Evolutionary conservation across 1,284 basidiomycete species (phyloP).

Genomic region (Marasmius oreades): DNA sequence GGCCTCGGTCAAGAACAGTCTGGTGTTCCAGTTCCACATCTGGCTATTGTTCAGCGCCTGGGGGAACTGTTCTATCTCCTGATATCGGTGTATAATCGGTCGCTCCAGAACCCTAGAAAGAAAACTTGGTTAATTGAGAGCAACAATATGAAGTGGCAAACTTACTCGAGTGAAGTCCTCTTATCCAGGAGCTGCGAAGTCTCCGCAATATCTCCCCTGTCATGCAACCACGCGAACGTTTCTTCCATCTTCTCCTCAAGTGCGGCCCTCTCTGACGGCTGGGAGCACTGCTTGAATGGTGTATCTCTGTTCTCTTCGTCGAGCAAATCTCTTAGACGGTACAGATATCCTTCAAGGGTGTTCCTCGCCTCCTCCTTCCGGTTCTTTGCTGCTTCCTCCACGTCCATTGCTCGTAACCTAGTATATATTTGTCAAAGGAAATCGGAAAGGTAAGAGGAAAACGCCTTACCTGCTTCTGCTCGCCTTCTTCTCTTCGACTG

Average conservation of each 20-base stretch:
- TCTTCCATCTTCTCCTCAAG: conserved; percentile 68
- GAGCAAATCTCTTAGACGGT: conserved; percentile 84
- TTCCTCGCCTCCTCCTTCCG: conserved; percentile 91
- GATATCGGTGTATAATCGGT: conserved; percentile 82
- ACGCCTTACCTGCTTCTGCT: conserved; percentile 59
- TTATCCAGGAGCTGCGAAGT: conserved; percentile 72
- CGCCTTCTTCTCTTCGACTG: conserved; percentile 66
- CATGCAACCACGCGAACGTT: conserved; percentile 80
- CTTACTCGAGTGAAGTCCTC: conserved; percentile 78
- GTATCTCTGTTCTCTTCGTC: conserved; percentile 60
- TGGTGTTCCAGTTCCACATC: conserved; percentile 78
- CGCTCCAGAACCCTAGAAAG: conserved; percentile 66
- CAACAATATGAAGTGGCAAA: conserved; percentile 17
- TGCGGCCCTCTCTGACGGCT: conserved; percentile 61
- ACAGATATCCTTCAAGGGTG: conserved; percentile 88
- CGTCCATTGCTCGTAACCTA: conserved; percentile 79
- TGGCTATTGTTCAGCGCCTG: conserved; percentile 73
- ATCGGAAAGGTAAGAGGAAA: background rate
- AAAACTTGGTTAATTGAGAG: background rate
- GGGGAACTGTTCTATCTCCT: conserved; percentile 78
- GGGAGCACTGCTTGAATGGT: conserved; percentile 80
- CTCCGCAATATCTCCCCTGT: conserved; percentile 82
- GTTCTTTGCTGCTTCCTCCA: conserved; percentile 73
- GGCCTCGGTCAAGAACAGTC: conserved; percentile 81
- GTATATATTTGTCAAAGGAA: background rate